Percentiles rank a stretch among this genome's conserved stretches.
Evolutionary conservation across 176 grass and related monocot species (phyloP).

Genomic region (Puya raimondii): DNA sequence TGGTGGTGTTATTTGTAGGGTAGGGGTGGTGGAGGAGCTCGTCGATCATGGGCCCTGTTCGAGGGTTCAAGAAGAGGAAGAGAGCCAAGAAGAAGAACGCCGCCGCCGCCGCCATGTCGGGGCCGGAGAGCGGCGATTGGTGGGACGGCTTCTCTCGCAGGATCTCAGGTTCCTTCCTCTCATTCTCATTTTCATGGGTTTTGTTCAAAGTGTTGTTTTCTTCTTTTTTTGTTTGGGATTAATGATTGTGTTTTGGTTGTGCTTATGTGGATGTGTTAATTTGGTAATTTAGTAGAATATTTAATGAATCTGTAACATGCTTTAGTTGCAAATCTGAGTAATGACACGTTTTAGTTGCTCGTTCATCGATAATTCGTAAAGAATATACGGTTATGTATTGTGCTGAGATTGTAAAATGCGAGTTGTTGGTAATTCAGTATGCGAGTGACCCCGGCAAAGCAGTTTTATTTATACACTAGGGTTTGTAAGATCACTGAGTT

Average conservation of each 20-base stretch:
- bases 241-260: neutral
- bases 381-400: too few relatives aligned
- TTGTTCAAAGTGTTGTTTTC: slow-evolving; percentile 5
- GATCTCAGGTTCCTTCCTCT: slow-evolving; percentile 43
- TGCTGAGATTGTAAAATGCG: too few relatives aligned
- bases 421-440: too few relatives aligned
- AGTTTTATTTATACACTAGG: too few relatives aligned
- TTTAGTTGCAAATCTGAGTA: too few relatives aligned
- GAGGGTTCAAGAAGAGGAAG: slow-evolving; percentile 57
- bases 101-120: neutral
- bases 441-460: too few relatives aligned
- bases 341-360: too few relatives aligned
- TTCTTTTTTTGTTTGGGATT: slow-evolving; percentile 8
- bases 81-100: slow-evolving; percentile 24
- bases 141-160: slow-evolving; percentile 61
- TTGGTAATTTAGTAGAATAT: too few relatives aligned
- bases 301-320: too few relatives aligned
- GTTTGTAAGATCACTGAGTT: too few relatives aligned
- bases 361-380: too few relatives aligned
- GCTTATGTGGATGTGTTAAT: too few relatives aligned
- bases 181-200: slow-evolving; percentile 9
- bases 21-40: neutral
- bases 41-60: slow-evolving; percentile 41
- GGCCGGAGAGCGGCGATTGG: slow-evolving; percentile 42
- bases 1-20: slow-evolving; percentile 11